phyloP scores from a whole-genome alignment of 2,329 filamentous ascomycete genomes.

The Aspergillus aculeatinus region DNA sequence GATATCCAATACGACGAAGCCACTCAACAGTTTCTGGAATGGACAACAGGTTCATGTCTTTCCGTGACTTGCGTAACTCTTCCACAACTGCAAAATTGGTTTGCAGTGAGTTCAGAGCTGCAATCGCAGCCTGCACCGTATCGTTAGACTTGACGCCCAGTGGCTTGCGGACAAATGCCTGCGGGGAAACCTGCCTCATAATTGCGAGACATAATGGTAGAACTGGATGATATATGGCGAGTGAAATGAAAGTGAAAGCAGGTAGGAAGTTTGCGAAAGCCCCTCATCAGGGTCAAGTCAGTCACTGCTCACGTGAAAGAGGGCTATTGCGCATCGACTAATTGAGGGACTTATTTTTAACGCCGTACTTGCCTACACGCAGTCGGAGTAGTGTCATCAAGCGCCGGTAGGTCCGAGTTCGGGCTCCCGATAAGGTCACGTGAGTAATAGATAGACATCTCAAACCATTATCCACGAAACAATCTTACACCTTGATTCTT shows the following conservation, averaged over 20 bases:
- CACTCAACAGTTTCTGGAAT: conserved; percentile 81
- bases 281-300: conserved; percentile 30
- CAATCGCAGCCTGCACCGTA: conserved; percentile 62
- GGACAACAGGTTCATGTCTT: conserved; percentile 69
- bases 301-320: conserved; percentile 8
- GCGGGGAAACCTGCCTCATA: conserved; percentile 35
- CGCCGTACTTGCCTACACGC: neutral
- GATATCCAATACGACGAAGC: conserved; percentile 72
- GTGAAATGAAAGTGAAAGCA: conserved; percentile 20
- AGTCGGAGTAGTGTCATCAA: neutral
- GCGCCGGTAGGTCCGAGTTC: neutral
- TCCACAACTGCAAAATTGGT: conserved; percentile 78
- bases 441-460: neutral
- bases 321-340: neutral
- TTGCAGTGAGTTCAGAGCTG: conserved; percentile 72
- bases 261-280: conserved; percentile 21
- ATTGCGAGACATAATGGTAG: conserved; percentile 38
- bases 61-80: conserved; percentile 67
- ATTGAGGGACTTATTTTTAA: neutral
- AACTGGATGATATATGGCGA: conserved; percentile 32
- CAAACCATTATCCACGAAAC: no score
- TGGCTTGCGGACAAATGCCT: neutral
- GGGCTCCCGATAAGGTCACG: neutral
- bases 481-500: no score
- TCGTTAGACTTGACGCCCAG: conserved; percentile 15